Conservation (phyloP, 306 rosid genomes). For the Rosa rugosa region DNA sequence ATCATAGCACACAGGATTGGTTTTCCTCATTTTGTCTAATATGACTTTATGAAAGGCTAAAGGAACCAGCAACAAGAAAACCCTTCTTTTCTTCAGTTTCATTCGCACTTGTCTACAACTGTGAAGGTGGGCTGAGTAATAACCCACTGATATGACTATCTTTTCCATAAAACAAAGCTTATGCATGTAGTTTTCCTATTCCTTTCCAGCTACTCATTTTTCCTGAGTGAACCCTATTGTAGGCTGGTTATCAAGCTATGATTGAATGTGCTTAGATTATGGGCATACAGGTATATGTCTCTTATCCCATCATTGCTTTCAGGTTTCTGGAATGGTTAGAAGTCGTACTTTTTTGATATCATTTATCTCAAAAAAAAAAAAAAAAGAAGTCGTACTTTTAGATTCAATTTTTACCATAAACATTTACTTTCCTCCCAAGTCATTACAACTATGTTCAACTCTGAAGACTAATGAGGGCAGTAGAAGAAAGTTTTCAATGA, state of each 20-base stretch:
- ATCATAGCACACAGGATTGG: conserved; percentile 11
- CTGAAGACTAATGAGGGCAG: not conserved
- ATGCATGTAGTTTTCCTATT: not conserved
- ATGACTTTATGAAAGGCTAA: conserved; percentile 21
- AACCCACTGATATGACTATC: conserved; percentile 13
- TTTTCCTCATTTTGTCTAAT: conserved; percentile 11
- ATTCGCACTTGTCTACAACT: not conserved
- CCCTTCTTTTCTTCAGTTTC: not conserved
- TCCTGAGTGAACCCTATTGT: not conserved
- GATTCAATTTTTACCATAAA: not conserved
- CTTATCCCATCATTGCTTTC: not conserved
- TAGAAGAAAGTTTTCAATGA: not conserved
- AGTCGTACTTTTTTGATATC: not conserved
- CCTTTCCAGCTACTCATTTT: conserved; percentile 7
- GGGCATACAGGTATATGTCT: not conserved
- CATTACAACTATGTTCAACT: not conserved
- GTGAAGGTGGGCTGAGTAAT: conserved; percentile 16
- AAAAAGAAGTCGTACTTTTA: not conserved
- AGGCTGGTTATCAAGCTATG: not conserved
- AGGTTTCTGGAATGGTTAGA: not conserved
- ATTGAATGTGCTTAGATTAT: not conserved
- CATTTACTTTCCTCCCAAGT: not conserved
- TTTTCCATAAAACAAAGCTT: not conserved
- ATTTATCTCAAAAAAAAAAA: too few species aligned
- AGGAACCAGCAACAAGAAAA: not conserved